Evolutionary conservation across 73 alveolate genomes (phyloP).

Genomic region (Paramecium bursaria): DNA sequence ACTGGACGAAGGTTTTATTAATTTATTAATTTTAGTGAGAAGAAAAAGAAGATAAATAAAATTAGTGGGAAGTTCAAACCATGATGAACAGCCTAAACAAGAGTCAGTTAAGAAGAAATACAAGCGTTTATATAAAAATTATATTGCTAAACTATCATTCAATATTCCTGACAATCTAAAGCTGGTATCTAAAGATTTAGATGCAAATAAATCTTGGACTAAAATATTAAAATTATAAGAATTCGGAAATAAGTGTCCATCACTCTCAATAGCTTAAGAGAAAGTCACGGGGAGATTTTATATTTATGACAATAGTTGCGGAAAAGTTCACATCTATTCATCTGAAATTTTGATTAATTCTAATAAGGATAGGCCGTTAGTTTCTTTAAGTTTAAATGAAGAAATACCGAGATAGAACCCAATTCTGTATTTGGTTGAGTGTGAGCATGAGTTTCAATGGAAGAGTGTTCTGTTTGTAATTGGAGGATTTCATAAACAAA

Average conservation of each 20-base stretch:
- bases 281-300: slow-evolving; percentile 53
- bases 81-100: background rate
- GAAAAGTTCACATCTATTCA: slow-evolving; percentile 35
- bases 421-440: slow-evolving; percentile 16
- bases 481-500: slow-evolving; percentile 39
- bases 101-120: slow-evolving; percentile 15
- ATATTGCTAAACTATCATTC: slow-evolving; percentile 15
- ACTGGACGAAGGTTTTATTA: slow-evolving; percentile 21
- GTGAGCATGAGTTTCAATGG: slow-evolving; percentile 59
- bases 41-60: slow-evolving; percentile 33
- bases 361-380: slow-evolving; percentile 50
- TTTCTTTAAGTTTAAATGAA: slow-evolving; percentile 37
- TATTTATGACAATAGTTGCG: slow-evolving; percentile 37
- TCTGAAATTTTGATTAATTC: slow-evolving; percentile 43
- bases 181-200: background rate
- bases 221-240: slow-evolving; percentile 9
- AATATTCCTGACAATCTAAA: background rate
- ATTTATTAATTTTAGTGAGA: background rate
- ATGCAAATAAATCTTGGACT: background rate
- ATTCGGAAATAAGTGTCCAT: slow-evolving; percentile 30
- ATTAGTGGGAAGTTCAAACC: background rate
- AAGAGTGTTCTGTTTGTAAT: slow-evolving; percentile 48
- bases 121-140: slow-evolving; percentile 21
- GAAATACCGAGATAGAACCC: slow-evolving; percentile 50
- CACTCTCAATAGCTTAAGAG: slow-evolving; percentile 36